These are phyloP conservation scores for Candida easanensis DNA, from an alignment of 805 yeast species.

Conservation along the genomic window DNA sequence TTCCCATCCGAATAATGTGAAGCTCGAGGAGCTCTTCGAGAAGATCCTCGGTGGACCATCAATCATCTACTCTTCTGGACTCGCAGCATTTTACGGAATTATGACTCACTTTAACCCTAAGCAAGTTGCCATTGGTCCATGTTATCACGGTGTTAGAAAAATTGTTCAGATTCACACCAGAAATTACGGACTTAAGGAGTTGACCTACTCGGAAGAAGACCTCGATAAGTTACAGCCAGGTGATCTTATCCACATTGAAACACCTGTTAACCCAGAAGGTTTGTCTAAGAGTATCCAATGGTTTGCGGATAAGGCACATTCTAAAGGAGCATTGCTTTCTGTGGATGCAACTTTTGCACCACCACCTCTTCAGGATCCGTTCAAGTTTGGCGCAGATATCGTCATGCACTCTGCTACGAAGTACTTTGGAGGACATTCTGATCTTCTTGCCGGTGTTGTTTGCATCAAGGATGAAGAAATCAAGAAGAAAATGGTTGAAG, in stretches of 20 bases:
- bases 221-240: slow-evolving; percentile 50
- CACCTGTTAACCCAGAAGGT: slow-evolving; percentile 88
- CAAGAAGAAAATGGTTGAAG: slow-evolving; percentile 47
- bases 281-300: slow-evolving; percentile 56
- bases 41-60: slow-evolving; percentile 60
- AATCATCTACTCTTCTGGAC: slow-evolving; percentile 73
- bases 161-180: slow-evolving; percentile 62
- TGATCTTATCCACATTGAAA: slow-evolving; percentile 80
- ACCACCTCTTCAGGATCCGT: slow-evolving; percentile 82
- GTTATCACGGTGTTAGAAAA: slow-evolving; percentile 84
- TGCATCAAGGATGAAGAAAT: slow-evolving; percentile 55
- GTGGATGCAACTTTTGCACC: slow-evolving; percentile 94
- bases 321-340: slow-evolving; percentile 66
- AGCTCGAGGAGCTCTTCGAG: slow-evolving; percentile 65
- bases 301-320: slow-evolving; percentile 71
- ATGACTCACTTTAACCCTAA: slow-evolving; percentile 72
- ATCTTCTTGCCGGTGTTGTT: slow-evolving; percentile 77
- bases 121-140: slow-evolving; percentile 67
- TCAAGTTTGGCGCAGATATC: slow-evolving; percentile 79
- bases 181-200: slow-evolving; percentile 51
- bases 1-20: slow-evolving; percentile 67
- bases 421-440: slow-evolving; percentile 95
- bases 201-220: slow-evolving; percentile 44
- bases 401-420: slow-evolving; percentile 94
- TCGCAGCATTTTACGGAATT: slow-evolving; percentile 77